Evolutionary conservation across 1,284 basidiomycete genomes (phyloP).

Genomic region (Sporisorium exsertum): DNA sequence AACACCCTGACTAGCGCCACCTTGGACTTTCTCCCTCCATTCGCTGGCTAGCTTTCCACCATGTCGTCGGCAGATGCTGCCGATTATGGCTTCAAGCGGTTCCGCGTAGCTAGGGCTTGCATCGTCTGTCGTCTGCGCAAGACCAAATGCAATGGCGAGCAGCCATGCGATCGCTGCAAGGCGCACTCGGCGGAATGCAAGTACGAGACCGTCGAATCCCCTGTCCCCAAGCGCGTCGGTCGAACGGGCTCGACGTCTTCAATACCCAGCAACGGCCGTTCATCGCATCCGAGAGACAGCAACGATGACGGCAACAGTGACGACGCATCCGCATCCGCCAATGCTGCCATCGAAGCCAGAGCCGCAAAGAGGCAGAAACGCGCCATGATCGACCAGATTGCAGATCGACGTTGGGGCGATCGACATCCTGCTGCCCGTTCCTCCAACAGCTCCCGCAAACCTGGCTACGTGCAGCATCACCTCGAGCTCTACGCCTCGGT

Average conservation of each 20-base stretch:
- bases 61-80: slow-evolving; percentile 53
- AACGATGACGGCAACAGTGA: slow-evolving; percentile 18
- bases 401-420: slow-evolving; percentile 40
- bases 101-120: slow-evolving; percentile 43
- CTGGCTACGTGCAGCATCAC: slow-evolving; percentile 41
- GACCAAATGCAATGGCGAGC: slow-evolving; percentile 51
- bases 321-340: slow-evolving; percentile 16
- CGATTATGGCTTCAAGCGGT: slow-evolving; percentile 50
- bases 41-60: not conserved
- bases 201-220: slow-evolving; percentile 44
- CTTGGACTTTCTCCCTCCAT: not conserved
- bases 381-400: slow-evolving; percentile 51
- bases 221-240: slow-evolving; percentile 25
- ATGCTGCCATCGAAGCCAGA: slow-evolving; percentile 19
- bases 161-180: slow-evolving; percentile 51
- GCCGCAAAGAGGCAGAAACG: slow-evolving; percentile 37
- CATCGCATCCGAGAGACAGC: slow-evolving; percentile 18
- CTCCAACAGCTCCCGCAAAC: slow-evolving; percentile 23
- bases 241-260: slow-evolving; percentile 26
- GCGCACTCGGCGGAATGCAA: slow-evolving; percentile 48
- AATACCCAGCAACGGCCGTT: slow-evolving; percentile 8
- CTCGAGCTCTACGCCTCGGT: slow-evolving; percentile 45
- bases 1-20: not conserved
- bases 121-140: slow-evolving; percentile 49
- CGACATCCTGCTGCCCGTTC: slow-evolving; percentile 22